phyloP scores from a whole-genome alignment of 805 yeast species.

The Yarrowia sp. region DNA sequence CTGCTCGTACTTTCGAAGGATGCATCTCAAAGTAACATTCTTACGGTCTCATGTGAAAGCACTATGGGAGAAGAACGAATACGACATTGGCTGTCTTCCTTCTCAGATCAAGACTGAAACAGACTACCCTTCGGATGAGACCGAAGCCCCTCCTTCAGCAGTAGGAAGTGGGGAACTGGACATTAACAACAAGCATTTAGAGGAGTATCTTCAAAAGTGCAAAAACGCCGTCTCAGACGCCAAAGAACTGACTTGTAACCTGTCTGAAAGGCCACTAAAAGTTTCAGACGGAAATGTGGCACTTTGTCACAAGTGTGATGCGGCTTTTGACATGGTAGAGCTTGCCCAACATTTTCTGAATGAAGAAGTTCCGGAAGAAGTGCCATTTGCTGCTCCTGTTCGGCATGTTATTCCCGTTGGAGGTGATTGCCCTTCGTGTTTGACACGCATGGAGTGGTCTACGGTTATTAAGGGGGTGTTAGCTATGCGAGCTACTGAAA shows the following conservation, averaged over 20 bases:
- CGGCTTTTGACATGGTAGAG: conserved; percentile 1
- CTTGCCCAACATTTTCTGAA: not conserved
- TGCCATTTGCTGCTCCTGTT: not conserved
- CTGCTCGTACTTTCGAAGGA: conserved; percentile 33
- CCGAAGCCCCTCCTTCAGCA: not conserved
- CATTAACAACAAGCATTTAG: conserved; percentile 29
- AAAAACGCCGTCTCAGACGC: not conserved
- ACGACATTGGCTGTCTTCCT: conserved; percentile 29
- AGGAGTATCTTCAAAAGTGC: not conserved
- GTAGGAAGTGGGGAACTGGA: conserved; percentile 26
- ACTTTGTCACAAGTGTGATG: conserved; percentile 1
- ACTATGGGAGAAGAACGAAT: conserved; percentile 36
- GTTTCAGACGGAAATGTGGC: not conserved
- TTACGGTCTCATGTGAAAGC: conserved; percentile 33
- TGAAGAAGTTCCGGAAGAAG: not conserved
- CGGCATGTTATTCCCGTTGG: conserved; percentile 11
- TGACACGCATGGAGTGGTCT: conserved; percentile 4
- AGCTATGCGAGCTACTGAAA: not conserved
- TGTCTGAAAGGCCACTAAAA: not conserved
- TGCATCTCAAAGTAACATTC: conserved; percentile 35
- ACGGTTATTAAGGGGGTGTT: conserved; percentile 3
- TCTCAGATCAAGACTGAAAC: conserved; percentile 12
- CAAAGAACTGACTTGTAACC: not conserved
- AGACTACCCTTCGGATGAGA: conserved; percentile 23
- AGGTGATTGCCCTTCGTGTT: not conserved